Base-by-base conservation (phyloP, 768 basidiomycete species). In the Hypholoma sublateritium region DNA sequence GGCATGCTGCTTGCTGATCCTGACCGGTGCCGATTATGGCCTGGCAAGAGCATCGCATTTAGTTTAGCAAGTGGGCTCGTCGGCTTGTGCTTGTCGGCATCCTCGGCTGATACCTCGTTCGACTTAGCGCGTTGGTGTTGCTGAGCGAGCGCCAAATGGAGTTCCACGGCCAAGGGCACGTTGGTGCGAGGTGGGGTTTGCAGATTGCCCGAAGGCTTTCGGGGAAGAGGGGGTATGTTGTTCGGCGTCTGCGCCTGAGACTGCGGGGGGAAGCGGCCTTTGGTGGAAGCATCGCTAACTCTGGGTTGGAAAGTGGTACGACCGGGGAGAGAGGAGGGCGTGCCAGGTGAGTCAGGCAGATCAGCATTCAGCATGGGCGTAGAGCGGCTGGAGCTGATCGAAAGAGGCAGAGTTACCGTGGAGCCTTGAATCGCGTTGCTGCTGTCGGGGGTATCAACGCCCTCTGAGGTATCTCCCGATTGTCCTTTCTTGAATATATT, bases 401-500 rank as follows among this genome's bases (percentile, higher is more conserved):
- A 62, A 7, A 67, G 58, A 32, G 70, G 65, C 32, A 69, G 60
- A 16, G 67, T 65, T 21, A 59, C 60, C 5, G 63, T 61, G 13
- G 70, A 67, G 16, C 67, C 65, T 16, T 61, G 50, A 11, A 53
- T 34, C 28, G 55, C 46, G 13, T 61, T 60, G 14, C 56, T 48
- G 36, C 50, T 57, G 49, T 63, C 62, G 12, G 60, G 43, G 17
- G 57, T 48, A 32, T 54, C 63, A 17, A 47, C 56, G 8, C 58
- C 56, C 14, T 67, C 65, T 32, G 62, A 57, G 34, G 73, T 77
- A 12, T 69, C 78, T 12, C 72, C 76, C 0, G 75, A 58, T 50
- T 78, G 77, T 1, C 69, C 75, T 71, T 86, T 88, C 77, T 83
- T 87, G 75, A 91, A 91, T 14, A 91, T 76, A 62, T 82, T 85